Conservation (phyloP, 768 basidiomycete genomes). For the Nevesoporus exiguus region DNA sequence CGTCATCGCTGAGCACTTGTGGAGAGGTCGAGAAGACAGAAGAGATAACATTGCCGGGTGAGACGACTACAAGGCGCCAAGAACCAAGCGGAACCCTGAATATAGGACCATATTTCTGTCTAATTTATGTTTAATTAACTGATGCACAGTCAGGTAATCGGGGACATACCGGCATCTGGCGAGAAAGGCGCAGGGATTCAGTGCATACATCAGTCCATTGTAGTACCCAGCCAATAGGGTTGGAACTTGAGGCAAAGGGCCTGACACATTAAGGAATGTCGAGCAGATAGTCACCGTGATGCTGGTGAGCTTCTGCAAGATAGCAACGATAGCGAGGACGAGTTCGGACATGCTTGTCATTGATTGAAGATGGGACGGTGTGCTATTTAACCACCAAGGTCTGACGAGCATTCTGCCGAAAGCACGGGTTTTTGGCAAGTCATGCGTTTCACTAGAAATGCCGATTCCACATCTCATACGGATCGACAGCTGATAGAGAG, state of each 20-base stretch:
- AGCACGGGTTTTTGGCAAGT: too few relatives aligned
- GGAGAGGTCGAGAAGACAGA: slow-evolving; percentile 4
- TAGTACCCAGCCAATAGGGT: slow-evolving; percentile 16
- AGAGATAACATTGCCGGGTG: slow-evolving; percentile 12
- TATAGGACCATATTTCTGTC: slow-evolving; percentile 12
- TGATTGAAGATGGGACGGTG: neutral
- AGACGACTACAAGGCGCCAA: slow-evolving; percentile 13
- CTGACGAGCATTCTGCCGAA: too few relatives aligned
- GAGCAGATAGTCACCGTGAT: neutral
- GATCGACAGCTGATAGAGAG: too few relatives aligned
- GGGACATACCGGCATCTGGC: slow-evolving; percentile 21
- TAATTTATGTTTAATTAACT: slow-evolving; percentile 4
- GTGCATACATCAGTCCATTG: slow-evolving; percentile 10
- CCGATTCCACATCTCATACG: too few relatives aligned
- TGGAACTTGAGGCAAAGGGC: slow-evolving; percentile 3
- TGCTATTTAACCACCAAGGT: too few relatives aligned
- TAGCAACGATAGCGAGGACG: neutral
- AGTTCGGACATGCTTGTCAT: neutral
- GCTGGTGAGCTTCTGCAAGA: neutral
- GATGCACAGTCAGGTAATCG: neutral
- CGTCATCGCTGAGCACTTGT: slow-evolving; percentile 6
- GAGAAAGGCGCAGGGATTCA: slow-evolving; percentile 16
- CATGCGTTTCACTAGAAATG: too few relatives aligned
- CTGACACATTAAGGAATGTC: neutral
- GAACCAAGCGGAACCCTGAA: slow-evolving; percentile 18